phyloP scores from a whole-genome alignment of 2,329 filamentous ascomycete genomes.

The Alternaria dauci region DNA sequence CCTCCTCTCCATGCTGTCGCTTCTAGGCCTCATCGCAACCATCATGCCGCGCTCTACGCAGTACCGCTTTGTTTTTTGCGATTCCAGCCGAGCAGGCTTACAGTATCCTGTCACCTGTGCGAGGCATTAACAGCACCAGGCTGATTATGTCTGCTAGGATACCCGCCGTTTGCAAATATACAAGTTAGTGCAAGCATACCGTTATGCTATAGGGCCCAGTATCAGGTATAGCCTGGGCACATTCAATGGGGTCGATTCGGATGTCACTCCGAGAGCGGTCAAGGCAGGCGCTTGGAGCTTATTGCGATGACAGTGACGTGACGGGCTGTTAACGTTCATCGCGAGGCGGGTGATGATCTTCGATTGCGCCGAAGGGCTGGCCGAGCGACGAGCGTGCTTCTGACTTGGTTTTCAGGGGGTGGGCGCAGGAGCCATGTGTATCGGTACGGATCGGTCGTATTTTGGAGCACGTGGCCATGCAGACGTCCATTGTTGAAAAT shows the following conservation, averaged over 20 bases:
- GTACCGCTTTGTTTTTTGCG: not conserved
- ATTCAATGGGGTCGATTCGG: not conserved
- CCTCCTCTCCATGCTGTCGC: no score
- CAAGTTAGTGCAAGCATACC: slow-evolving; percentile 2
- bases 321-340: not conserved
- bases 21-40: not conserved
- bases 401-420: not conserved
- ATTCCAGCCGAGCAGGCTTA: not conserved
- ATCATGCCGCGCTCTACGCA: slow-evolving; percentile 5
- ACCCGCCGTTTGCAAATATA: slow-evolving; percentile 7
- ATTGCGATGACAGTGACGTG: not conserved
- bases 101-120: not conserved
- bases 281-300: not conserved
- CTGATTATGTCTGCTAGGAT: not conserved
- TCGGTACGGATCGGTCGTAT: not conserved
- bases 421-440: not conserved
- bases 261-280: not conserved
- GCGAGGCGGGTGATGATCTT: not conserved
- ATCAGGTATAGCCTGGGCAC: not conserved
- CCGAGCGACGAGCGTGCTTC: not conserved
- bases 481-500: not conserved
- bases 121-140: slow-evolving; percentile 1
- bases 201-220: not conserved
- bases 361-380: not conserved
- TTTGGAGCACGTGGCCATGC: not conserved